Percentiles rank a stretch among this genome's conserved stretches.
These are phyloP conservation scores for Cryptococcus floricola DNA, from an alignment of 1,284 basidiomycete species.

Conservation along the genomic window DNA sequence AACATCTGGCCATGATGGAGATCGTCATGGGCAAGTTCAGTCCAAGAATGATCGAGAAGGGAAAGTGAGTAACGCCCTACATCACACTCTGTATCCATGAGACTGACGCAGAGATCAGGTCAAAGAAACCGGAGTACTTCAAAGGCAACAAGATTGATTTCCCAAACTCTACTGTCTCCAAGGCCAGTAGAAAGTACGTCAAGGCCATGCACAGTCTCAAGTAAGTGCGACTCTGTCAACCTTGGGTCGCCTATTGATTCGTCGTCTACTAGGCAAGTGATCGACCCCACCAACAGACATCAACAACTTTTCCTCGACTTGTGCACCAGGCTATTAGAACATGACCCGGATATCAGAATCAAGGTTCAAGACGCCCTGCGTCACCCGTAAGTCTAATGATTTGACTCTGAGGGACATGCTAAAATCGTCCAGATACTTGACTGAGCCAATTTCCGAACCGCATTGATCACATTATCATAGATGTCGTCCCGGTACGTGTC, in stretches of 20 bases:
- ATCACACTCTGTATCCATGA: not conserved
- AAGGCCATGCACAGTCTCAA: constrained; percentile 73
- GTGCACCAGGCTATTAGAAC: constrained; percentile 79
- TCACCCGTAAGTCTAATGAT: constrained; percentile 59
- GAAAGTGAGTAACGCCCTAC: constrained; percentile 36
- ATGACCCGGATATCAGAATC: constrained; percentile 83
- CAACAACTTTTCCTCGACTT: constrained; percentile 71
- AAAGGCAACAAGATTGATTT: constrained; percentile 81
- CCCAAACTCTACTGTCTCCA: constrained; percentile 79
- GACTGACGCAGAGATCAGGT: constrained; percentile 46
- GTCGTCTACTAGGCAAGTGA: constrained; percentile 63
- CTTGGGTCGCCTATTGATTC: not conserved
- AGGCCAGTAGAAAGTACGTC: constrained; percentile 92
- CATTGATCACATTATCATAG: not conserved
- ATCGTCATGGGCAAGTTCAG: constrained; percentile 98
- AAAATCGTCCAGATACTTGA: constrained; percentile 7
- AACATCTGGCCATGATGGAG: constrained; percentile 99
- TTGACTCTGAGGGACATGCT: not conserved
- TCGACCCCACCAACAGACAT: constrained; percentile 66
- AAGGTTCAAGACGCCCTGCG: constrained; percentile 79
- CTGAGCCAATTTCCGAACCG: constrained; percentile 16
- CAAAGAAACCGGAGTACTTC: constrained; percentile 83
- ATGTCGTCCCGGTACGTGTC: not conserved
- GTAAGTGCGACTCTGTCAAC: constrained; percentile 51
- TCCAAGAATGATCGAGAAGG: constrained; percentile 61